Base-by-base conservation (phyloP, 345 rosid species). In the Rhizophora apiculata region DNA sequence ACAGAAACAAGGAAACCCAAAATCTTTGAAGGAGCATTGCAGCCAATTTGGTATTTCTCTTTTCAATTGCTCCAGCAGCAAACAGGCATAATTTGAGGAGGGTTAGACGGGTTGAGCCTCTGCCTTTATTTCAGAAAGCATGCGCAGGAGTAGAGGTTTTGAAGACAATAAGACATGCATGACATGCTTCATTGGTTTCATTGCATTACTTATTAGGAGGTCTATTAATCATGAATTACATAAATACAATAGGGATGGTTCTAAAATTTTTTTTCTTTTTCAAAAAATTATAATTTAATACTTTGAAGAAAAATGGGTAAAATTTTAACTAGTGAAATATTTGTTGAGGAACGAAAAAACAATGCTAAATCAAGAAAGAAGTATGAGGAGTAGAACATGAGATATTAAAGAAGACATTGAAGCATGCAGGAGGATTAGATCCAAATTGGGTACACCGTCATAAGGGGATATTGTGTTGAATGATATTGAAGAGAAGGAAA, bases 391-490 rank as follows among this genome's bases (percentile, higher is more conserved):
- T 10, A 70, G 27, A 56, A 69, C 34, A 37, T 82, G 59, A 24
- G 65, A 0, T 70, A 0, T 70, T 8, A 1, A 74, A 4, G 22
- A 49, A 68, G 72, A 79, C 3, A 68, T 5, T 43, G 80, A 72
- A 67, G 27, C 59, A 56, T 49, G 30, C 39, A 78, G 18, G 46
- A 78, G 72, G 62, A 81, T 67, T 18, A 85, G 70, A 60, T 85
- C 86, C n/a, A 83, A 2, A 63, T 73, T 83, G 48, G 85, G 83
- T 11, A 75, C 22, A 75, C 22, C 85, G 78, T 80, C 2, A 18
- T 22, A 20, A 22, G 18, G 34, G 63, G 48, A 7, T 32, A 8
- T 1, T 29, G 8, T 21, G 27, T 19, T 8, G 31, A 29, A 29
- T 29, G 31, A 29, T 29, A 29, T 29, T 29, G 31, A 29, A 29